Conservation (phyloP, 768 basidiomycete species). For the Boletus rex-veris region DNA sequence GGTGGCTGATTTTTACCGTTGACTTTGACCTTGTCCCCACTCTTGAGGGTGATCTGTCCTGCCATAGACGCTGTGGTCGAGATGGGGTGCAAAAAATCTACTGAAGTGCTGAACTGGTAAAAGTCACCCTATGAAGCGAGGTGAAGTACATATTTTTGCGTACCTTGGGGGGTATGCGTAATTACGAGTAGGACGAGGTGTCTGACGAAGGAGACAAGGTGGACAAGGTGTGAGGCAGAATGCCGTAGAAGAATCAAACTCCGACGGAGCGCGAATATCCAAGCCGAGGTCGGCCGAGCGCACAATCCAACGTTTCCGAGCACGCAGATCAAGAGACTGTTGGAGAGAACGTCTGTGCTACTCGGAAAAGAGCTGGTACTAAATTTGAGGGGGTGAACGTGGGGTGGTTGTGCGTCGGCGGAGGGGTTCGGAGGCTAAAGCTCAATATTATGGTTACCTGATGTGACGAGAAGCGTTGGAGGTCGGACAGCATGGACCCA, state of each 20-base stretch:
- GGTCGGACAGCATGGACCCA: conserved; percentile 7
- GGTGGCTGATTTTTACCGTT: conserved; percentile 59
- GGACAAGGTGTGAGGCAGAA: conserved; percentile 32
- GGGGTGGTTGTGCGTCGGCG: not conserved
- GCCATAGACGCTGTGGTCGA: conserved; percentile 23
- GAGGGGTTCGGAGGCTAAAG: conserved; percentile 5
- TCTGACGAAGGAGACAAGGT: conserved; percentile 35
- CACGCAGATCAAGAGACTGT: not conserved
- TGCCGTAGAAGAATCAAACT: conserved; percentile 33
- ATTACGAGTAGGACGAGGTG: conserved; percentile 21
- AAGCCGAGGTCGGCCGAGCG: conserved; percentile 10
- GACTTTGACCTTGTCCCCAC: conserved; percentile 78
- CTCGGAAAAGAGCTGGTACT: not conserved
- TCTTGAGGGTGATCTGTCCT: conserved; percentile 60
- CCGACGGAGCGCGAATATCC: conserved; percentile 35
- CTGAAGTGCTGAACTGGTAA: conserved; percentile 2
- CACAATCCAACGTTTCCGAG: not conserved
- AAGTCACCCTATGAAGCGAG: not conserved
- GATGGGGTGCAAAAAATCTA: conserved; percentile 30
- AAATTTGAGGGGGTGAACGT: not conserved
- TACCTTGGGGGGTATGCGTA: conserved; percentile 20
- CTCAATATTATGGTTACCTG: not conserved
- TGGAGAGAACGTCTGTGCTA: no score
- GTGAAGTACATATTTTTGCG: conserved; percentile 19
- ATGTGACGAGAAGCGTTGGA: conserved; percentile 1